Evolutionary conservation across 352 stramenopile species (phyloP).

Genomic region (Pythium volutum): DNA sequence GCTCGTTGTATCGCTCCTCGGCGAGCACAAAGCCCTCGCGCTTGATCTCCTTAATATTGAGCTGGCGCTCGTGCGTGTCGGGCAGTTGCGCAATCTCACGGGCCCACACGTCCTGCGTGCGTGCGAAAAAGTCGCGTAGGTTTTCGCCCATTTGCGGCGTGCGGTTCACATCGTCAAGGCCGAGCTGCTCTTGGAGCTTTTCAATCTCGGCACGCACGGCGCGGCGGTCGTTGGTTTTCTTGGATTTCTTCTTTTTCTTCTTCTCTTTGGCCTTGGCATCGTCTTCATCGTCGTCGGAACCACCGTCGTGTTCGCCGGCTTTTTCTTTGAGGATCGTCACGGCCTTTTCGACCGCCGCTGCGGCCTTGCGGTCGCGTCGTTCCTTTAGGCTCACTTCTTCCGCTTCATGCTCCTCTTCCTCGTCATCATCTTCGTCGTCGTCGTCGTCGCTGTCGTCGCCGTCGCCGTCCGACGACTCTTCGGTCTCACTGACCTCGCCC

Average conservation of each 20-base stretch:
- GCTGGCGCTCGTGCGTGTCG: slow-evolving; percentile 63
- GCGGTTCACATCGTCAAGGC: slow-evolving; percentile 59
- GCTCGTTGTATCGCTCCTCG: slow-evolving; percentile 74
- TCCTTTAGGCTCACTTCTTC: slow-evolving; percentile 26
- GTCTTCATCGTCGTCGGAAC: slow-evolving; percentile 7
- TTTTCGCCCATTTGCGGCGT: slow-evolving; percentile 84
- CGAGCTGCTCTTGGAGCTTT: slow-evolving; percentile 76
- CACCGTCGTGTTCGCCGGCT: slow-evolving; percentile 23
- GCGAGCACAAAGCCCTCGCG: slow-evolving; percentile 74
- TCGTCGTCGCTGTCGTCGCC: slow-evolving; percentile 71
- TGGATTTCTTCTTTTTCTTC: slow-evolving; percentile 52
- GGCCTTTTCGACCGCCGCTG: slow-evolving; percentile 34
- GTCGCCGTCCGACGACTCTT: slow-evolving; percentile 80
- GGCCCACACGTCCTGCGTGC: slow-evolving; percentile 72
- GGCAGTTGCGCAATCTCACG: slow-evolving; percentile 51
- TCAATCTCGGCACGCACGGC: slow-evolving; percentile 79
- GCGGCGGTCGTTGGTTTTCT: slow-evolving; percentile 62
- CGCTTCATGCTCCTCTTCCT: slow-evolving; percentile 36
- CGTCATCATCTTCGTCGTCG: slow-evolving; percentile 45
- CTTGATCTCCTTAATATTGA: slow-evolving; percentile 87
- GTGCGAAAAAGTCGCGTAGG: slow-evolving; percentile 85
- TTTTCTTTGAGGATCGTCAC: slow-evolving; percentile 63
- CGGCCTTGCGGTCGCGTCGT: slow-evolving; percentile 16
- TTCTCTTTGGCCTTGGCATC: slow-evolving; percentile 23
- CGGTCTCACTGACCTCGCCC: slow-evolving; percentile 79